Conservation (phyloP, 202 grass and related monocot genomes). For the Hordeum pubiflorum region DNA sequence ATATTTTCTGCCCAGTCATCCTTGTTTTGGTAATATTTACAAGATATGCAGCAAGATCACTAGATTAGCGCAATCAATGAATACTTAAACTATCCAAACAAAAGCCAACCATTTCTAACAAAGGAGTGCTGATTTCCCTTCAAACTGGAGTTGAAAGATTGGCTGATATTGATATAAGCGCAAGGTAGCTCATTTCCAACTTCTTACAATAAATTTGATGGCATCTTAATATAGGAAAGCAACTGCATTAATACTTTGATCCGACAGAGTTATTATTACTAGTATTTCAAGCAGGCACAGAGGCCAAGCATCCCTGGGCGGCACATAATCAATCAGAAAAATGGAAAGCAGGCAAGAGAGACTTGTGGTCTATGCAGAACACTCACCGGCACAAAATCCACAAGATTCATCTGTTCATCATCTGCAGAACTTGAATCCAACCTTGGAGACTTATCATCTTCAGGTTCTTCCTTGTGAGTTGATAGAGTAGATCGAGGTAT, state of each 20-base stretch:
- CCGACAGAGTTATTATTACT: not conserved
- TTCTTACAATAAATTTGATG: constrained; percentile 3
- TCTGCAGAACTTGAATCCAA: constrained; percentile 49
- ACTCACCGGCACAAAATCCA: constrained; percentile 58
- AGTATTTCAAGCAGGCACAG: constrained; percentile 1
- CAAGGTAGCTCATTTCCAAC: not conserved
- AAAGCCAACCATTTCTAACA: not conserved
- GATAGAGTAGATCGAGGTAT: constrained; percentile 60
- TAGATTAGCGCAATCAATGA: not conserved
- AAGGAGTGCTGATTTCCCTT: not conserved
- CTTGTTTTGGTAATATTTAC: not conserved
- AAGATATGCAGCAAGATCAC: constrained; percentile 11
- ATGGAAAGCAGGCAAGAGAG: not conserved
- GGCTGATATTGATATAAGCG: not conserved
- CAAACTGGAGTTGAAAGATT: not conserved
- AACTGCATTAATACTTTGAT: not conserved
- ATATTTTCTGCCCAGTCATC: not conserved
- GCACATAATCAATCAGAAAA: not conserved
- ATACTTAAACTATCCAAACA: constrained; percentile 2
- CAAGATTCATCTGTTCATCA: constrained; percentile 34
- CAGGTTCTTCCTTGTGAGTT: constrained; percentile 90
- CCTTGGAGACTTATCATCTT: constrained; percentile 75
- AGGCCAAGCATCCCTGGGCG: not conserved
- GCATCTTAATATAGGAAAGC: not conserved
- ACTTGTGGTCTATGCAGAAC: not conserved